Conservation (phyloP, 305 asterid genomes). For the Fraxinus dipetala region DNA sequence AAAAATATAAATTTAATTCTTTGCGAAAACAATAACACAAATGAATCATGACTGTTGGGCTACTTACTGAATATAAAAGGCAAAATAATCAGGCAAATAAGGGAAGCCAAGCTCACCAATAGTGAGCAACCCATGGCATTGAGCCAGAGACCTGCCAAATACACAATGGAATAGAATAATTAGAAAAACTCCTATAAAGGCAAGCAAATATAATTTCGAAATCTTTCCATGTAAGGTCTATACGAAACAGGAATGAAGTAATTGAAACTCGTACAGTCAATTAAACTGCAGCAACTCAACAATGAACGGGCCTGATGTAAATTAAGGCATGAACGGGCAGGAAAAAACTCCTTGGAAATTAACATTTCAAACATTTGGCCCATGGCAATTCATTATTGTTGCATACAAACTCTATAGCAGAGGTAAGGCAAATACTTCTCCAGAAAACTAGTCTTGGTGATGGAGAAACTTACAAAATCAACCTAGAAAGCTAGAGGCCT, state of each 20-base stretch:
- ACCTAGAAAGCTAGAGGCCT: not conserved
- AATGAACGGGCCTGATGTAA: not conserved
- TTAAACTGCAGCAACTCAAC: not conserved
- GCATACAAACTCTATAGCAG: not conserved
- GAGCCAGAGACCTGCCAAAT: conserved; percentile 76
- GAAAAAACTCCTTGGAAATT: not conserved
- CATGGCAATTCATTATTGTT: not conserved
- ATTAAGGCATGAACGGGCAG: not conserved
- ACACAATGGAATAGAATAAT: conserved; percentile 17
- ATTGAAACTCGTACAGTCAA: not conserved
- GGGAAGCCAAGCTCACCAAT: conserved; percentile 98
- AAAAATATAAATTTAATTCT: conserved; percentile 18
- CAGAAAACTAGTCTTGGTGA: not conserved
- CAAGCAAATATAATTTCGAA: not conserved
- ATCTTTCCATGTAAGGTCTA: not conserved
- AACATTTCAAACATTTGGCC: not conserved
- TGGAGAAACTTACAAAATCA: not conserved
- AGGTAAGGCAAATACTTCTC: not conserved
- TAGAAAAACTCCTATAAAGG: not conserved
- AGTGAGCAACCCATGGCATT: conserved; percentile 93
- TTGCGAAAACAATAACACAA: conserved; percentile 19
- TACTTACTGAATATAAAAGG: conserved; percentile 79
- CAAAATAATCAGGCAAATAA: conserved; percentile 83
- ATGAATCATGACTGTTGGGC: conserved; percentile 20
- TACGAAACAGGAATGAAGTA: conserved; percentile 9